Percentiles rank a stretch among this genome's conserved stretches.
phyloP scores from a whole-genome alignment of 768 basidiomycete genomes.

The Rhizopogon salebrosus region DNA sequence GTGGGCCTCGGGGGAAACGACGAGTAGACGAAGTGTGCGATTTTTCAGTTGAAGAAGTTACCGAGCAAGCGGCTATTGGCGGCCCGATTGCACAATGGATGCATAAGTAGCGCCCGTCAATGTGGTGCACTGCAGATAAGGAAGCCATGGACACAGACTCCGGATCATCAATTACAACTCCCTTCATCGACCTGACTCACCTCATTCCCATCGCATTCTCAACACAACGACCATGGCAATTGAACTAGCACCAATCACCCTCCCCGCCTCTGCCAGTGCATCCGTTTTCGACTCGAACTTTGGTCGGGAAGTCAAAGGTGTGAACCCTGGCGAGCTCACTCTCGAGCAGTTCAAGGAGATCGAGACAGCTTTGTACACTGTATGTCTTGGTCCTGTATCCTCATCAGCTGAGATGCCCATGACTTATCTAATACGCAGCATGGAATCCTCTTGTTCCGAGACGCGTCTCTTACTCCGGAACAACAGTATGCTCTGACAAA shows the following conservation, averaged over 20 bases:
- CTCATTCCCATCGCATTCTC: not conserved
- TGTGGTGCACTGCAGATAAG: too few species aligned
- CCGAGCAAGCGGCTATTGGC: too few species aligned
- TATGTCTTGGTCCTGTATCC: constrained; percentile 19
- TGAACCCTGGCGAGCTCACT: constrained; percentile 59
- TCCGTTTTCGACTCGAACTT: constrained; percentile 58
- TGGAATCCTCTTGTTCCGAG: constrained; percentile 68
- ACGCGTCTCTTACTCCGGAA: constrained; percentile 66
- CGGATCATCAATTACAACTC: not conserved
- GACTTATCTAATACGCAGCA: constrained; percentile 39
- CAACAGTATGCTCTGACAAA: constrained; percentile 84
- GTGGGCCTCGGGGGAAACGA: too few species aligned
- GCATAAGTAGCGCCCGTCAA: too few species aligned
- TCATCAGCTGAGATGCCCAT: not conserved
- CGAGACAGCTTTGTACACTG: constrained; percentile 72
- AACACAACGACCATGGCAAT: constrained; percentile 50
- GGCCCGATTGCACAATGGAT: too few species aligned
- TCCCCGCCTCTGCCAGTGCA: constrained; percentile 69
- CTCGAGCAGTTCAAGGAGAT: constrained; percentile 63
- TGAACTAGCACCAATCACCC: constrained; percentile 57
- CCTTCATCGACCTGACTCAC: not conserved
- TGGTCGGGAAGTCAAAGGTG: constrained; percentile 72
- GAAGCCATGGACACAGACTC: not conserved
- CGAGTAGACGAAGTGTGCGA: too few species aligned
- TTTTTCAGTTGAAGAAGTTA: too few species aligned